These are phyloP conservation scores for Pulveroboletus sp. DNA, from an alignment of 768 basidiomycete species.

Conservation along the genomic window DNA sequence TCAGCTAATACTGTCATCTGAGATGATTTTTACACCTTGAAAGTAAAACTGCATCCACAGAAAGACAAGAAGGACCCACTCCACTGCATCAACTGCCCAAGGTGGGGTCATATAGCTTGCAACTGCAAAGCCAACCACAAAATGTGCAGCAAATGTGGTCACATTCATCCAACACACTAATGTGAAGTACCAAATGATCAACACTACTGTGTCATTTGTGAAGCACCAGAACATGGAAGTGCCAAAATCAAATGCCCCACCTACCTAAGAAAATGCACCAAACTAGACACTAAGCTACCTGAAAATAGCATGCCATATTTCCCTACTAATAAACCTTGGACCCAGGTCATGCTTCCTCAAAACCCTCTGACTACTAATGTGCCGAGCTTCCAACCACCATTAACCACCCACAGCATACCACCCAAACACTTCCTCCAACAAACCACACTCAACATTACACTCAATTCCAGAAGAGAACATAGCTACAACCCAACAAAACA, in stretches of 20 bases:
- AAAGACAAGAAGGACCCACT: constrained; percentile 3
- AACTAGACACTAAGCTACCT: background rate
- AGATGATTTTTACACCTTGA: background rate
- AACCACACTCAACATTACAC: too few relatives aligned
- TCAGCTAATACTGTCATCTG: background rate
- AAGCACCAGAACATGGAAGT: background rate
- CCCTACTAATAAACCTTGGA: constrained; percentile 3
- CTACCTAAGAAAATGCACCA: background rate
- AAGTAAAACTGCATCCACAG: background rate
- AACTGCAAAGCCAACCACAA: background rate
- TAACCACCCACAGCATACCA: too few relatives aligned
- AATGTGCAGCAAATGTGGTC: background rate
- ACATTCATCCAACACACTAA: background rate
- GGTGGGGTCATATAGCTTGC: background rate
- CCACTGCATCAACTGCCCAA: background rate
- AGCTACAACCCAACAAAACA: too few relatives aligned
- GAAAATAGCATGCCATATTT: constrained; percentile 7
- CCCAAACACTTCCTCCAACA: too few relatives aligned
- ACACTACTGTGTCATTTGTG: background rate
- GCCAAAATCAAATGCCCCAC: background rate
- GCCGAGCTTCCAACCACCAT: too few relatives aligned
- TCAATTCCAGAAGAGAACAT: too few relatives aligned
- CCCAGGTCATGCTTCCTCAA: background rate
- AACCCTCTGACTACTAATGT: too few relatives aligned
- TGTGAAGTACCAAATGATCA: accelerated